phyloP scores from a whole-genome alignment of 768 basidiomycete genomes.

The Ramaria sp. region DNA sequence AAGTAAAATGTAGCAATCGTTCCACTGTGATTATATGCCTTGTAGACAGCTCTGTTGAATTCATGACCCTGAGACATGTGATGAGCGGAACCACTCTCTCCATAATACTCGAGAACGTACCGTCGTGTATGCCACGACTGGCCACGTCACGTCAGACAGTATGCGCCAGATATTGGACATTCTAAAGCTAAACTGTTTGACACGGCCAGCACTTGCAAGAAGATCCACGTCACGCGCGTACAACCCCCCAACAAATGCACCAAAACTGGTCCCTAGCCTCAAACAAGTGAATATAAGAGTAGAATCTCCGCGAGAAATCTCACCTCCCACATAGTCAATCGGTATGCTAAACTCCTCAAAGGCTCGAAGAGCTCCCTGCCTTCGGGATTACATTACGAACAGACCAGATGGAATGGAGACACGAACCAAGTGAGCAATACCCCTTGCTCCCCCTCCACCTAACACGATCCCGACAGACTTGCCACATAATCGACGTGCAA shows the following conservation, averaged over 20 bases:
- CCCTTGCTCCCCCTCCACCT: conserved; percentile 95
- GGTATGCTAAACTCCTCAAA: conserved; percentile 88
- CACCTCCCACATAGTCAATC: conserved; percentile 85
- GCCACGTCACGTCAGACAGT: conserved; percentile 87
- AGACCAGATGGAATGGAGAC: background rate
- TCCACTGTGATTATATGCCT: conserved; percentile 32
- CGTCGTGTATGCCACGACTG: conserved; percentile 87
- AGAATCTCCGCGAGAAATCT: background rate
- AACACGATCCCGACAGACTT: conserved; percentile 89
- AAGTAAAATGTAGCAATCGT: background rate
- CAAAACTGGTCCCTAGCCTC: conserved; percentile 69
- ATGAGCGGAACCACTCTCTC: background rate
- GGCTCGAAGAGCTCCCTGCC: conserved; percentile 83
- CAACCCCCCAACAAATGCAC: conserved; percentile 83
- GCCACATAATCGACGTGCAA: conserved; percentile 87
- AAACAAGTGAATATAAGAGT: conserved; percentile 1
- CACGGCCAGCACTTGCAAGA: conserved; percentile 70
- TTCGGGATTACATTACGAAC: background rate
- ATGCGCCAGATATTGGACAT: conserved; percentile 95
- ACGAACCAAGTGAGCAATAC: conserved; percentile 57
- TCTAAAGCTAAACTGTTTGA: conserved; percentile 77
- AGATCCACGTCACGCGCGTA: conserved; percentile 94
- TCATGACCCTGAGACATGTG: conserved; percentile 65
- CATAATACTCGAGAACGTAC: conserved; percentile 21
- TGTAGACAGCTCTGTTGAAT: conserved; percentile 91